These are phyloP conservation scores for Clonostachys rhizophaga DNA, from an alignment of 2,329 filamentous ascomycete genomes.

Conservation along the genomic window DNA sequence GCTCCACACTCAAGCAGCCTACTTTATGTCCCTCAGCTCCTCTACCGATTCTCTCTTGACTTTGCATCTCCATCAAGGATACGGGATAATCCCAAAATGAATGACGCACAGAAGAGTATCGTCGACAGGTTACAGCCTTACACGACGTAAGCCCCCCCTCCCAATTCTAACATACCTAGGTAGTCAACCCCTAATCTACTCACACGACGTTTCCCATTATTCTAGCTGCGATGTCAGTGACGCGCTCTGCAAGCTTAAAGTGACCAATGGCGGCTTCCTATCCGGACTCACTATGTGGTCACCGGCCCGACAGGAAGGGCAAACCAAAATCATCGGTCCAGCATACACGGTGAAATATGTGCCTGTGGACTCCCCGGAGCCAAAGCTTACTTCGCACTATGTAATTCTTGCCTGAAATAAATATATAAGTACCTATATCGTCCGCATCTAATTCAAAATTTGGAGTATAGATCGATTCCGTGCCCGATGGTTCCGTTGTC, in stretches of 20 bases:
- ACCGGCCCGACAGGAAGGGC: conserved; percentile 40
- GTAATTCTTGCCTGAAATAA: conserved; percentile 17
- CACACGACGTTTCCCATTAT: no score
- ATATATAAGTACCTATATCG: not conserved
- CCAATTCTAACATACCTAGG: no score
- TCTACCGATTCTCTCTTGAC: not conserved
- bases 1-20: no score
- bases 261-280: conserved; percentile 46
- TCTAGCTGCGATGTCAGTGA: conserved; percentile 19
- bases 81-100: no score
- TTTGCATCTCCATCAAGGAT: no score
- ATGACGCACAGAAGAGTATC: no score
- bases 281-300: conserved; percentile 51
- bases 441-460: not conserved
- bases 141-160: no score
- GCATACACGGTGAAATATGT: conserved; percentile 51
- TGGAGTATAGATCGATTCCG: conserved; percentile 2
- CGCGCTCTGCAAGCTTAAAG: conserved; percentile 42
- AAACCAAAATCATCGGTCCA: conserved; percentile 48
- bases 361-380: conserved; percentile 35
- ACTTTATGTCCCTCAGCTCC: not conserved
- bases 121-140: no score
- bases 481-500: conserved; percentile 6
- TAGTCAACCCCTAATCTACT: no score
- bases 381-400: conserved; percentile 40